Base-by-base conservation (phyloP, 2,329 filamentous ascomycete genomes). In the Ceratocystis destructans region DNA sequence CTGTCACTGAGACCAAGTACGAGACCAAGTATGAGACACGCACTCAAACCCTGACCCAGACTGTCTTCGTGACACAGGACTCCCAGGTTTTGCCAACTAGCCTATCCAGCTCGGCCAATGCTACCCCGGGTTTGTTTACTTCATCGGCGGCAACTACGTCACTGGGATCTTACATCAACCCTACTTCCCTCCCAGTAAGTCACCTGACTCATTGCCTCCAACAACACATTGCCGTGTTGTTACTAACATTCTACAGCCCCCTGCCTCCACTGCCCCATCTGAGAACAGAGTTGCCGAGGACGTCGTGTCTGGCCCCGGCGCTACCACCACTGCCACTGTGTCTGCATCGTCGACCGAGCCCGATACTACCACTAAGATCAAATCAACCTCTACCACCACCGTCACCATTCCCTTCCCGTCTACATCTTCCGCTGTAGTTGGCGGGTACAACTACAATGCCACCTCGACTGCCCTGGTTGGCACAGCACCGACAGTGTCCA, bases 291-390 rank as follows among this genome's bases (percentile, higher is more conserved):
- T 20, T 22, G 28, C 50, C n/a, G 25, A 28, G 10, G 5, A 25
- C 6, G 22, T 22, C 8, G 22, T 20, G 25, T 17, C n/a, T 17
- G 41, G 5, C 17, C 31, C 44, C 31, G 8, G 57, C 2, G 55
- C 41, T 6, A 33, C 41, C 17, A 41, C 62, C 25, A 10, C 28
- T 46, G 5, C 31, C 2, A 12, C 46, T 8, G 46, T 10, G 10
- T 17, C 20, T 15, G 22, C 17, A n/a, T 61, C 59, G 17, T 64
- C 48, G 15, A 53, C 37, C 25, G 61, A 62, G 20, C 46, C 53
- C 17, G 63, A 62, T 17, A 67, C 65, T n/a, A 67, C 64, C 44
- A 68, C 48, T 15, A 28, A 31, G 28, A 37, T 65, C 22, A 50
- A 57, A 15, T 55, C 31, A 3, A 66, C 63, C 25, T 62, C 46